Base-by-base conservation (phyloP, 228 moss, liverwort and hornwort species). In the Sphagnum magellanicum region DNA sequence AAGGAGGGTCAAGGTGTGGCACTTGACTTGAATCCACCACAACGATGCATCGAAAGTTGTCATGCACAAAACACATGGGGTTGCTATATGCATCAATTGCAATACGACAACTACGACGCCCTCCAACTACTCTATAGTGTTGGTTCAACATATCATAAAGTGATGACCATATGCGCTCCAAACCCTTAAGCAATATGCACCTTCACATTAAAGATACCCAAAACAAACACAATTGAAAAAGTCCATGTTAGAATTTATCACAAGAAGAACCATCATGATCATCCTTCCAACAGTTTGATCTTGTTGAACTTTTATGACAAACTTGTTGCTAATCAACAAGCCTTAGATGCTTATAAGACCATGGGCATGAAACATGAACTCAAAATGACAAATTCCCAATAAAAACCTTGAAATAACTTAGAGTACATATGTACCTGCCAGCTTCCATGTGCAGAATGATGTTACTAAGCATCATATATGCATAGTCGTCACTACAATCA, bases 111-210 rank as follows among this genome's bases (percentile, higher is more conserved):
- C 83, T 83, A 0, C 87, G 74, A 47, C 87, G 74, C 49, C 83
- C 81, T 17, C 83, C 87, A 46, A 87, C 87, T 46, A 81, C 74
- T 59, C 81, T 87, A 60, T 87, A 87, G 53, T 87, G 87, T 59
- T 87, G 87, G 63, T 87, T 87, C 51, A 87, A 80, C 87, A 87
- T 87, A 59, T 87, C 87, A 65, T 87, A 87, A 10, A 83, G 83
- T 46, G 87, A 87, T 51, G 87, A 87, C 87, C 87, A 87, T 46
- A 87, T 78, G 11, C 81, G 72, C 74, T 87, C 87, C 51, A 83
- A 80, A 61, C 83, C 83, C 60, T 76, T 79, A 4, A 87, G 79
- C 64, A 87, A 71, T 61, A 87, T 83, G 72, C 83, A 81, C 74
- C 87, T 87, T 55, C 12, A 32, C 32, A 32, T 32, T 32, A 32